phyloP scores from a whole-genome alignment of 2,329 filamentous ascomycete genomes.

The Pseudogymnoascus destructans region DNA sequence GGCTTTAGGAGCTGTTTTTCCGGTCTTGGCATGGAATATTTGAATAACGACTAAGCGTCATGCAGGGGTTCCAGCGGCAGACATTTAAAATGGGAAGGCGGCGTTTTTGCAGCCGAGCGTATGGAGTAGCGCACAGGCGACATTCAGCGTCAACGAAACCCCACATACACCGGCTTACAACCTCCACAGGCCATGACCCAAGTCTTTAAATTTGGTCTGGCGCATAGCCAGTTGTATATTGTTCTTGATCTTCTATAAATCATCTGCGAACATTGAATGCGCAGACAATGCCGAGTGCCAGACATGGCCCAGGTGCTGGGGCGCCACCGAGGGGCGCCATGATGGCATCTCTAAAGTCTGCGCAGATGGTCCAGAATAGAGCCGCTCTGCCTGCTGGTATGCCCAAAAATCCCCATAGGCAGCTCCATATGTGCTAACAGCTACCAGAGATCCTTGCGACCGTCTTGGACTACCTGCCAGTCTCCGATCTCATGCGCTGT shows the following conservation, averaged over 20 bases:
- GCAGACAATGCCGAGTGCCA: conserved; percentile 33
- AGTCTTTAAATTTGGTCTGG: not conserved
- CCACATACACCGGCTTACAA: not conserved
- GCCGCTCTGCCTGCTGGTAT: conserved; percentile 70
- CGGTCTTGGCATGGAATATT: conserved; percentile 1
- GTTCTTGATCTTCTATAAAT: not conserved
- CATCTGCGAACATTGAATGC: not conserved
- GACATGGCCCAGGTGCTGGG: conserved; percentile 21
- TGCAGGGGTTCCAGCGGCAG: not conserved
- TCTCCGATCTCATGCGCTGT: conserved; percentile 73
- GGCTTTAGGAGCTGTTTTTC: not conserved
- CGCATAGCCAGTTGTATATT: not conserved
- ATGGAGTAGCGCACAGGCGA: conserved; percentile 7
- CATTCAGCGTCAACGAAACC: conserved; percentile 7
- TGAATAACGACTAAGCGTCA: conserved; percentile 2
- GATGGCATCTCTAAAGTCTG: conserved; percentile 64
- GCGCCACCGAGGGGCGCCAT: conserved; percentile 37
- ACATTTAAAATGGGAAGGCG: conserved; percentile 1
- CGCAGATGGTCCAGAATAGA: conserved; percentile 67
- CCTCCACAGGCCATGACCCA: conserved; percentile 2
- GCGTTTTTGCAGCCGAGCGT: conserved; percentile 1
- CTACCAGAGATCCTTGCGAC: conserved; percentile 66
- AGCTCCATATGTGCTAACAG: not conserved
- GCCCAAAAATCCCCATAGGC: conserved; percentile 16
- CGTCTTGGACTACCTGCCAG: conserved; percentile 79